Evolutionary conservation across 805 yeast species (phyloP), one percentile per base, ranked within the genome.

Genomic region (Helenozyma rhizophorensis): DNA sequence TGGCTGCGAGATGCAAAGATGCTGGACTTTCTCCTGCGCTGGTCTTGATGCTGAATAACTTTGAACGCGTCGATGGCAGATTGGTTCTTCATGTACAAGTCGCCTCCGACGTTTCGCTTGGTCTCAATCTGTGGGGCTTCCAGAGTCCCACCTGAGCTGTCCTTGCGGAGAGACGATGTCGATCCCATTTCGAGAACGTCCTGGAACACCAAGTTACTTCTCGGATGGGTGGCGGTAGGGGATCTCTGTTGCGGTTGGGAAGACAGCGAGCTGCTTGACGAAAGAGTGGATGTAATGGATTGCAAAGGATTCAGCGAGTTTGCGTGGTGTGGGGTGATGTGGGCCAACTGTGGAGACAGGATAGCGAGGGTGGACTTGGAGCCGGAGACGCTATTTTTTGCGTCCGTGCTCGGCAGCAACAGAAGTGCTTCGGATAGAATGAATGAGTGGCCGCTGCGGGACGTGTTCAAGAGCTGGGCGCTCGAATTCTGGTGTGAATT

Each of bases 81-180:
- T 39, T 67, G 72, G 39, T 65, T 67, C 32, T 50, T 55, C 40
- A 67, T 41, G 48, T 67, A 67, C 23, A 67, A 49, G 37, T 67
- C 71, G 9, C 72, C 72, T 2, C 62, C 70, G 6, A 66, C 72
- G 37, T 67, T 65, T 26, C 72, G 42, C 40, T 65, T 66, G 2
- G 72, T 67, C 42, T 67, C 72, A 19, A 67, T 55, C 44, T 62
- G 68, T 3, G 67, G 65, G 1, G 71, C 72, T 38, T 63, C 70
- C 17, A n/a, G 45, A 11, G 45, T 43, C 4, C 19, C 8, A 17
- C 49, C 45, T 4, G 40, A 29, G 25, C 56, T 52, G 4, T 51
- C 53, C n/a, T 47, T 39, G 5, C 56, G 36, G n/a, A 42, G 32
- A 9, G 38, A 30, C 6, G 48, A 27, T n/a, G n/a, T n/a, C 6